Base-by-base conservation (phyloP, 768 basidiomycete genomes). In the Phaffia tasmanica region DNA sequence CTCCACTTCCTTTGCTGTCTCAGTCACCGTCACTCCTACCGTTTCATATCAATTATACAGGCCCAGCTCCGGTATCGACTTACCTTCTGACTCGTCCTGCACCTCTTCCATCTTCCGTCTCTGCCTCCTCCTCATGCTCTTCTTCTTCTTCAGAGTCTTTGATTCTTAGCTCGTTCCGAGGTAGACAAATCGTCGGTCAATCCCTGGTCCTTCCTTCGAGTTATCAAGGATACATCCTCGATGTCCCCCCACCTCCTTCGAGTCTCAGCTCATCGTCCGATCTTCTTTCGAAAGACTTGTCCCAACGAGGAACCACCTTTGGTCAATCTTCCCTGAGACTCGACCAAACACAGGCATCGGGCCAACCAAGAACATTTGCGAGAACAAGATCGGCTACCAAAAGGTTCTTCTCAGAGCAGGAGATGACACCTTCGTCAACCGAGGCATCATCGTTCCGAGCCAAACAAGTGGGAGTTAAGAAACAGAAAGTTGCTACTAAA, bases 21-120 rank as follows among this genome's bases (percentile, higher is more conserved):
- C 58, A 50, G 27, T 21, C n/a, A 47, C 57, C 47, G 3, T 23
- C 53, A 9, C 80, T 92, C 35, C 88, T 92, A 86, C 89, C 89
- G 5, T 91, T 92, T 70, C 83, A 86, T 71, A 84, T 90, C 57
- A 76, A 80, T 16, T 83, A 88, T 75, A 79, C 81, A 14, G 89
- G 89, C 0, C 80, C 81, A 23, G 88, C 88, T 1, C 83, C 85
- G 6, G 78, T 90, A 21, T 85, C 85, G 3, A 85, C 85, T 6
- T 91, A 85, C 74, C 84, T 90, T 74, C 81, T 80, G 55, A 79
- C 85, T 62, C 80, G 80, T 63, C 74, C 78, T 3, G 58, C 47
- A 1, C 55, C 66, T 49, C 35, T 32, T 14, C 9, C 57, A 6
- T 50, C 49, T 46, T 32, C 54, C 21, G 27, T 46, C n/a, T 60